Conservation (phyloP, 345 rosid species). For the Bruguiera sexangula region DNA sequence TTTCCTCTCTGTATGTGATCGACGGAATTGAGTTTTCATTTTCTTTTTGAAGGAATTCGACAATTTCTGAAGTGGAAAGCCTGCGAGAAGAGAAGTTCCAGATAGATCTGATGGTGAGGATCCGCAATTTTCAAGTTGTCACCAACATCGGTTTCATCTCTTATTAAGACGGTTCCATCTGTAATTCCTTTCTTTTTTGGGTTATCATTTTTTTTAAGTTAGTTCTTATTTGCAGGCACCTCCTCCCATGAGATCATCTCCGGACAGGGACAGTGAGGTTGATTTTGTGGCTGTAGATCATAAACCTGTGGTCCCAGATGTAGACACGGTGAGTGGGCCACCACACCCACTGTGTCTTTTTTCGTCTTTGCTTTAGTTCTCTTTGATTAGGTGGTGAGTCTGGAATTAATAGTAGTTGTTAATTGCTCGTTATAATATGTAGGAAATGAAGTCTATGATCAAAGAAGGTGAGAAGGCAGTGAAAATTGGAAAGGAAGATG, state of each 20-base stretch:
- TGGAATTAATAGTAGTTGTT: slow-evolving; percentile 15
- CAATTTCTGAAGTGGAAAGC: slow-evolving; percentile 39
- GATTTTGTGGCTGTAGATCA: slow-evolving; percentile 63
- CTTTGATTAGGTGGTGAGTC: neutral
- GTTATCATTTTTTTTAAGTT: neutral
- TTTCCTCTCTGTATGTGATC: neutral
- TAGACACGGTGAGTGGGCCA: slow-evolving; percentile 61
- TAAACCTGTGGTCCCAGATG: slow-evolving; percentile 50
- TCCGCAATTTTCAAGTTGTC: slow-evolving; percentile 3
- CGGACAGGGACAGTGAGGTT: slow-evolving; percentile 68
- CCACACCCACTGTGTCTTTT: slow-evolving; percentile 9
- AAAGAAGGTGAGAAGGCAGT: slow-evolving; percentile 45
- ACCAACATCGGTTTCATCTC: neutral
- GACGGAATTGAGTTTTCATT: neutral
- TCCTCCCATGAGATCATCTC: slow-evolving; percentile 79
- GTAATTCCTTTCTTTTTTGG: neutral
- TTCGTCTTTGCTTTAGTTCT: neutral
- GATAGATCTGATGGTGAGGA: slow-evolving; percentile 97
- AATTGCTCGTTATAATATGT: slow-evolving; percentile 11
- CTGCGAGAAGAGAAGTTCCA: slow-evolving; percentile 68
- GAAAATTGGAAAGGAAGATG: slow-evolving; percentile 37
- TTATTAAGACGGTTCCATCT: neutral
- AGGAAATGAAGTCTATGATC: slow-evolving; percentile 52
- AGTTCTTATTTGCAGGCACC: slow-evolving; percentile 52
- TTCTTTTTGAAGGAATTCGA: slow-evolving; percentile 35